phyloP scores from a whole-genome alignment of 129 eudicot species.

The Chrysanthemum seticuspe region DNA sequence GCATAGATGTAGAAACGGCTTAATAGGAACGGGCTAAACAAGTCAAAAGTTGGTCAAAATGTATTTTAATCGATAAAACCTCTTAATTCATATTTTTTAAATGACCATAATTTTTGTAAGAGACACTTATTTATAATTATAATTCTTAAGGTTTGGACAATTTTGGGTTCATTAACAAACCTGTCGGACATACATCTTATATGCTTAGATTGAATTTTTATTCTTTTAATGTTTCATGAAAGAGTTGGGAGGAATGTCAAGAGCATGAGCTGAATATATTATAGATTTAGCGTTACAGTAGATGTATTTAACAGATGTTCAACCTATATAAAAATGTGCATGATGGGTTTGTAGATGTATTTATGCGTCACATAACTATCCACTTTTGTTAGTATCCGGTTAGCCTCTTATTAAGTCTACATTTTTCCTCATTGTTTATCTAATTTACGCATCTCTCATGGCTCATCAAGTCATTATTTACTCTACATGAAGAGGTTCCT shows the following conservation, averaged over 20 bases:
- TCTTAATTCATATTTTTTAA: neutral
- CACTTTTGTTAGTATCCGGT: too few species aligned
- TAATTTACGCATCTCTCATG: neutral
- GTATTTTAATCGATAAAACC: neutral
- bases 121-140: too few species aligned
- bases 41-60: neutral
- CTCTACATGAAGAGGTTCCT: neutral
- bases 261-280: neutral
- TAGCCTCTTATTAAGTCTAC: too few species aligned
- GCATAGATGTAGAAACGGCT: neutral
- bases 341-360: neutral
- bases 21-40: neutral
- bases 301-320: neutral
- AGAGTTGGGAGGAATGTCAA: too few species aligned
- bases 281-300: neutral
- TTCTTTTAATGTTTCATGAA: too few species aligned
- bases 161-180: too few species aligned
- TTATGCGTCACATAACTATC: neutral
- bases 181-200: too few species aligned
- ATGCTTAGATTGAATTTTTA: too few species aligned
- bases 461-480: neutral
- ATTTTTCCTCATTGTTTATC: too few species aligned
- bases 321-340: conserved; percentile 10
- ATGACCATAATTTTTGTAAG: neutral
- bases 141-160: too few species aligned